Conservation (phyloP, 768 basidiomycete species). For the Steccherinum ochraceum region DNA sequence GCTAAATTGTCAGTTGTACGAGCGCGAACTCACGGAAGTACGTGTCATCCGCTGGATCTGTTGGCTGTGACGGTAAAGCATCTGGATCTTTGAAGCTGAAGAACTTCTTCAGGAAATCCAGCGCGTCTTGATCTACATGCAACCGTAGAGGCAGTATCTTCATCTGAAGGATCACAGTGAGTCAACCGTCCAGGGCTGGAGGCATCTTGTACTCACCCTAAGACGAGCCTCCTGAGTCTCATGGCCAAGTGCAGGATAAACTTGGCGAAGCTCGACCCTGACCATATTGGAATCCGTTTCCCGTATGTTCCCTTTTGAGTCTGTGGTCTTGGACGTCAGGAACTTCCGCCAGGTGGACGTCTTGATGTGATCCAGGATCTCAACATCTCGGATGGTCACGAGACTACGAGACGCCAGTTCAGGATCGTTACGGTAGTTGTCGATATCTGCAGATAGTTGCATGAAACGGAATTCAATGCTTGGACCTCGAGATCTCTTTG, state of each 20-base stretch:
- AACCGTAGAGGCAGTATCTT: slow-evolving; percentile 87
- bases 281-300: slow-evolving; percentile 95
- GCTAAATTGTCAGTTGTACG: background rate
- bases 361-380: slow-evolving; percentile 96
- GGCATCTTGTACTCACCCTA: slow-evolving; percentile 58
- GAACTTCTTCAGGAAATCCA: slow-evolving; percentile 97
- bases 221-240: slow-evolving; percentile 73
- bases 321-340: slow-evolving; percentile 76
- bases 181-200: too few relatives aligned
- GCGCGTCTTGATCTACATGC: slow-evolving; percentile 96
- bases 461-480: slow-evolving; percentile 80
- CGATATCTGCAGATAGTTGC: slow-evolving; percentile 59
- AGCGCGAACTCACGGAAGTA: slow-evolving; percentile 60
- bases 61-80: slow-evolving; percentile 27
- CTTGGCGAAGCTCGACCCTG: slow-evolving; percentile 70
- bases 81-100: slow-evolving; percentile 78
- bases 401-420: slow-evolving; percentile 60
- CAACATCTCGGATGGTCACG: slow-evolving; percentile 63
- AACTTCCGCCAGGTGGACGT: slow-evolving; percentile 99
- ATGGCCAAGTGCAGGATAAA: slow-evolving; percentile 65
- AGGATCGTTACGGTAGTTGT: slow-evolving; percentile 51
- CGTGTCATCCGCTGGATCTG: slow-evolving; percentile 40
- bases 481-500: slow-evolving; percentile 69
- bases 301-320: slow-evolving; percentile 81
- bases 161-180: slow-evolving; percentile 2